phyloP scores from a whole-genome alignment of 164 flowering plant species.

The Aristolochia californica region DNA sequence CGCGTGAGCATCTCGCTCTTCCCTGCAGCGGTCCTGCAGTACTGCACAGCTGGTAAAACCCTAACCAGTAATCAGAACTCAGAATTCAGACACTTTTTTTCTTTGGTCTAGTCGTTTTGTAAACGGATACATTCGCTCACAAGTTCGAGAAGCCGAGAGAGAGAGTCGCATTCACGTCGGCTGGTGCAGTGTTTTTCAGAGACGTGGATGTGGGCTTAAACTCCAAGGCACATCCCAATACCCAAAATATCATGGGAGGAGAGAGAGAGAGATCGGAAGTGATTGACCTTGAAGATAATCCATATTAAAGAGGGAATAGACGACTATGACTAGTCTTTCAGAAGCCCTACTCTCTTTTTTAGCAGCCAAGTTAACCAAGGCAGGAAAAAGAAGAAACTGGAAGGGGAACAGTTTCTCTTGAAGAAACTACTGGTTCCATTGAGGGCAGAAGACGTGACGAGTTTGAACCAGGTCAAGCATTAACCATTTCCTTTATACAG shows the following conservation, averaged over 20 bases:
- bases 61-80: background rate
- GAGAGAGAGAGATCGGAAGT: background rate
- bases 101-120: too few species aligned
- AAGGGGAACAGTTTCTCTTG: too few species aligned
- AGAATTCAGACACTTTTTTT: too few species aligned
- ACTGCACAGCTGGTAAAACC: background rate
- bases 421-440: too few species aligned
- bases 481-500: background rate
- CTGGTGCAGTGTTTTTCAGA: background rate
- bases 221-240: slow-evolving; percentile 1
- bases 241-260: background rate
- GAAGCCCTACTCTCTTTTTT: background rate
- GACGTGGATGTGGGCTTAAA: slow-evolving; percentile 1
- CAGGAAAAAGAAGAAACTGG: too few species aligned
- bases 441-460: background rate
- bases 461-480: background rate
- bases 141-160: too few species aligned
- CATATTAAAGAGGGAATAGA: background rate
- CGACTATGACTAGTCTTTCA: background rate
- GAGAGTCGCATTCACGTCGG: background rate
- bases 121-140: too few species aligned
- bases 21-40: background rate
- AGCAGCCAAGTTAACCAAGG: too few species aligned
- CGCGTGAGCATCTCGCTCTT: slow-evolving; percentile 4
- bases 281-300: background rate